Evolutionary conservation across 495 filamentous ascomycete genomes (phyloP).

Genomic region (Xylaria cubensis): DNA sequence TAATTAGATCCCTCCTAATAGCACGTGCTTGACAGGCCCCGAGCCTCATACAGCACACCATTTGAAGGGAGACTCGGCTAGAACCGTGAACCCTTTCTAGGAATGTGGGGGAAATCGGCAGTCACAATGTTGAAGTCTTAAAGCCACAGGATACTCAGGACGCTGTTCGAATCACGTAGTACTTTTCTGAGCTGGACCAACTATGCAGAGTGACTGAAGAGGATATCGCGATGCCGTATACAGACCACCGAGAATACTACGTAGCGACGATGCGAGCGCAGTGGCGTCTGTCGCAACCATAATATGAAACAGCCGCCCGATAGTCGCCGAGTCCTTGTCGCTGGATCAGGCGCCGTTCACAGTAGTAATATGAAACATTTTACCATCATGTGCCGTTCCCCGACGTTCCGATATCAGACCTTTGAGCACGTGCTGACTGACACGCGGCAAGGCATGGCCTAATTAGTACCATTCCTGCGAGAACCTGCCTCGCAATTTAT

Average conservation of each 20-base stretch:
- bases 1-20: neutral
- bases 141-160: neutral
- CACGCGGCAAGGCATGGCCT: neutral
- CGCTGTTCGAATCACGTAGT: neutral
- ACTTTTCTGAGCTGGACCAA: neutral
- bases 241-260: no score
- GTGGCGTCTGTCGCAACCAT: slow-evolving; percentile 3
- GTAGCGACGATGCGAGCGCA: neutral
- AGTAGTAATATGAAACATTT: neutral
- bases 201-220: neutral
- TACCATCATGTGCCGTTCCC: neutral
- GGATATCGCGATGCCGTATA: neutral
- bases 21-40: neutral
- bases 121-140: neutral
- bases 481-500: neutral
- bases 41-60: neutral
- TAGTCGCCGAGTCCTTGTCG: slow-evolving; percentile 1
- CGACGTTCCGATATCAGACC: neutral
- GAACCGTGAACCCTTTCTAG: neutral
- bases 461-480: slow-evolving; percentile 11
- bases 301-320: slow-evolving; percentile 2
- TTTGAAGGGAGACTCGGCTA: neutral
- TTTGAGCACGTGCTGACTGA: neutral
- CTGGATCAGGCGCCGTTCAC: neutral
- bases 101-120: neutral